Base-by-base conservation (phyloP, 1,284 basidiomycete species). In the Flammula alnicola region DNA sequence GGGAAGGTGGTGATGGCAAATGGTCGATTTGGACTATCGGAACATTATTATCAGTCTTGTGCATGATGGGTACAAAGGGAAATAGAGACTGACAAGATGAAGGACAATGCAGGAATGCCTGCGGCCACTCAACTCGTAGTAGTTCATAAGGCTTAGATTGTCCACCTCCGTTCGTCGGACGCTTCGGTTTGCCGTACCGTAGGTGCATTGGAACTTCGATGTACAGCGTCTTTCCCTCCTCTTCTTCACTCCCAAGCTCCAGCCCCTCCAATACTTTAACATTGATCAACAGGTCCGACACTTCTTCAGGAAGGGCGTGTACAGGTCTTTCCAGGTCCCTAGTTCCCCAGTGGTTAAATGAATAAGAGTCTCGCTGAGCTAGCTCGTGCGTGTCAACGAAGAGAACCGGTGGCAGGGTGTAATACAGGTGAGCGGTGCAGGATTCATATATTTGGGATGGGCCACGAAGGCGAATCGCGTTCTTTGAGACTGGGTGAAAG, bases 371-470 rank as follows among this genome's bases (percentile, higher is more conserved):
- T 38, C 74, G 65, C 49, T 79, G 74, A 8, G 66, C 67, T 29
- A 81, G 74, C 56, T 83, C 80, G 59, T 80, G 79, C 4, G 72
- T 74, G 60, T 81, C 79, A 38, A 76, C 70, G 58, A 80, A 80
- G 31, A 79, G 56, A 25, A 74, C 63, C 0, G 75, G 70, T 3
- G 77, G 76, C 14, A 81, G 67, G 4, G 59, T 57, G 59, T 72
- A 73, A 31, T 71, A 62, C 4, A 81, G 62, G 51, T 77, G 65
- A 1, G 77, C 58, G 11, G 68, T 55, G 58, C 75, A 80, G 39
- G 61, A 55, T 5, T 56, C 33, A 30, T 54, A 44, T 12, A 40
- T 31, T 30, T 36, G 43, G 10, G 27, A 38, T 11, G 53, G 47
- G 5, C 31, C 36, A 3, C 56, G 47, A 2, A 61, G 51, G 23